A percentile compares a stretch with the other conserved stretches of the same genome.
These are phyloP conservation scores for Avena atlantica DNA, from an alignment of 176 grass and related monocot genomes.

Conservation along the genomic window DNA sequence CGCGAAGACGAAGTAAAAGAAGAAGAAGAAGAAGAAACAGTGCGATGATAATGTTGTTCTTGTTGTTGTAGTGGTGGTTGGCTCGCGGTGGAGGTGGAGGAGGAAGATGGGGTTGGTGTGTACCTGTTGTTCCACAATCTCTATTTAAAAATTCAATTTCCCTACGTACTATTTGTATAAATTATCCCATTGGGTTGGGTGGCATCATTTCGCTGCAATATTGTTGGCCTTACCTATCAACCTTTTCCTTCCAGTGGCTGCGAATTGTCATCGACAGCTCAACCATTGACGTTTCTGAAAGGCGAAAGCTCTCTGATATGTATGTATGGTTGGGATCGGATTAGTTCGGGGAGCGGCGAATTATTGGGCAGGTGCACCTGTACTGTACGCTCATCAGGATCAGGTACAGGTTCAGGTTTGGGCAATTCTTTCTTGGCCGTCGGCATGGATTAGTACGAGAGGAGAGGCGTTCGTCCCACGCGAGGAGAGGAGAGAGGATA, in stretches of 20 bases:
- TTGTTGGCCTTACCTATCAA: background rate
- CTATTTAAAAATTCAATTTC: conserved; percentile 47
- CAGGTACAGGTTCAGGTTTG: background rate
- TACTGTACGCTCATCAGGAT: background rate
- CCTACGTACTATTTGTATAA: conserved; percentile 43
- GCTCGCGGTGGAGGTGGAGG: background rate
- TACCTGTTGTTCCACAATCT: conserved; percentile 44
- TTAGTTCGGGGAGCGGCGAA: background rate
- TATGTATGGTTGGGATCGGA: conserved; percentile 12
- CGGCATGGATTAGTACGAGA: background rate
- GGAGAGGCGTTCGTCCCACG: background rate
- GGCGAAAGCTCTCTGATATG: background rate
- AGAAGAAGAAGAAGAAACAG: background rate
- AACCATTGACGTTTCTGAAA: conserved; percentile 37
- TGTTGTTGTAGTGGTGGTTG: conserved; percentile 39
- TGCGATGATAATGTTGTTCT: conserved; percentile 45
- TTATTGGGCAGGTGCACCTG: conserved; percentile 34
- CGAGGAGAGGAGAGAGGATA: background rate
- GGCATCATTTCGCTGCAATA: background rate
- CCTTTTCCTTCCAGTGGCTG: background rate
- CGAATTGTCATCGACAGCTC: conserved; percentile 37
- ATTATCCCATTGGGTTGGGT: background rate
- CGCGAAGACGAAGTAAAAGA: background rate
- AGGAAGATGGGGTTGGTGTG: conserved; percentile 51
- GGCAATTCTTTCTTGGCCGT: background rate